phyloP scores from a whole-genome alignment of 345 rosid species.

The Linum tenue region DNA sequence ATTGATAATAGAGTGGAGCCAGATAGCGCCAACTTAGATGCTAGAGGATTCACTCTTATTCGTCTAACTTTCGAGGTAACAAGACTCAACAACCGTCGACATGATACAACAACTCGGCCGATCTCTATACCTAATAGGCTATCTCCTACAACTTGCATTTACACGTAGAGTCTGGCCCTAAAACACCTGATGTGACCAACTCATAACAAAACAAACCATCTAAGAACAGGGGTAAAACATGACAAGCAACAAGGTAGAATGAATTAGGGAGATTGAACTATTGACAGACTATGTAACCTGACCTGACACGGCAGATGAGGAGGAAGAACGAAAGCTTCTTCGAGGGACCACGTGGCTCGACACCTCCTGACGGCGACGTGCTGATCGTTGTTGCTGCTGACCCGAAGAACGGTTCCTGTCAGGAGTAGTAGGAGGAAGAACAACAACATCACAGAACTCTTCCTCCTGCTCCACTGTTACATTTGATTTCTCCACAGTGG shows the following conservation, averaged over 20 bases:
- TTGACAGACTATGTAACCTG: background rate
- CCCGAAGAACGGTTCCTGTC: background rate
- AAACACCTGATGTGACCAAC: no score
- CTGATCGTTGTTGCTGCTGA: background rate
- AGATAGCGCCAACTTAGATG: no score
- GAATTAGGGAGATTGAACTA: background rate
- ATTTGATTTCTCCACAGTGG: constrained; percentile 14
- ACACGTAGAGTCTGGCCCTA: no score
- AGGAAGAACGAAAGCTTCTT: background rate
- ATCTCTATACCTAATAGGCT: no score
- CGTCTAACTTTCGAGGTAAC: no score
- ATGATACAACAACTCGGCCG: no score
- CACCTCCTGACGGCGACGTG: background rate
- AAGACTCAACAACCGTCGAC: no score
- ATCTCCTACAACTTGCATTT: no score
- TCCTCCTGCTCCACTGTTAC: constrained; percentile 6
- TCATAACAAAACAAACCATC: no score
- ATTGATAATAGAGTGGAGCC: no score
- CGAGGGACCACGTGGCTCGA: background rate
- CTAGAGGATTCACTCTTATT: no score
- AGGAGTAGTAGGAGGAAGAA: background rate
- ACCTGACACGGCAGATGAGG: background rate
- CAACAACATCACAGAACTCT: background rate
- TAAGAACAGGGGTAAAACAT: background rate
- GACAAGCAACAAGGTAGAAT: background rate